Evolutionary conservation across 2,329 filamentous ascomycete species (phyloP).

Genomic region (Cytospora chrysosperma): DNA sequence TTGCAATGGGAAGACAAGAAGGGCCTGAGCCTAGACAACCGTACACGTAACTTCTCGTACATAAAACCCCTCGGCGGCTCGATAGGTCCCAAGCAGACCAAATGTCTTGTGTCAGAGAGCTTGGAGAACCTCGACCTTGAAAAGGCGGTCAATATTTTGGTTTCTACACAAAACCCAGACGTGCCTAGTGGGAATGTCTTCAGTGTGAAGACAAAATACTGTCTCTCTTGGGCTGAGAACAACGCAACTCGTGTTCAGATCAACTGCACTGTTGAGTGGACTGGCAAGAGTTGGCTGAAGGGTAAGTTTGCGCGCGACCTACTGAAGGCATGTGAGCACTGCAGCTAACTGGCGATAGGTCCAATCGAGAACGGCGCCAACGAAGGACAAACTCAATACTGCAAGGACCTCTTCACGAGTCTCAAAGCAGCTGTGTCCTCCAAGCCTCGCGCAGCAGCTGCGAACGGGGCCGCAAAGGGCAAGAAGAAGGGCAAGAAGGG

Average conservation of each 20-base stretch:
- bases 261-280: conserved; percentile 93
- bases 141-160: conserved; percentile 78
- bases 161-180: conserved; percentile 86
- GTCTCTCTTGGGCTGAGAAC: conserved; percentile 85
- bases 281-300: conserved; percentile 96
- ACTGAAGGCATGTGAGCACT: conserved; percentile 8
- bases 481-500: conserved; percentile 63
- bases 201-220: conserved; percentile 88
- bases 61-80: conserved; percentile 84
- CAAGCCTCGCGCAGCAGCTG: conserved; percentile 53
- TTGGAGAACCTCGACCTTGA: conserved; percentile 86
- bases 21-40: conserved; percentile 72
- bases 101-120: conserved; percentile 83
- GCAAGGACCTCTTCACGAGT: conserved; percentile 73
- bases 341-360: conserved; percentile 48
- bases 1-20: conserved; percentile 82
- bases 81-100: conserved; percentile 91
- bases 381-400: conserved; percentile 82
- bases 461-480: conserved; percentile 50
- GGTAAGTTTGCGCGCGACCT: conserved; percentile 50
- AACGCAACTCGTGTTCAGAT: conserved; percentile 83
- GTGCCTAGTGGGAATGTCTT: conserved; percentile 94
- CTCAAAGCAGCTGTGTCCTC: conserved; percentile 72
- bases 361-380: conserved; percentile 95
- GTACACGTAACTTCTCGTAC: conserved; percentile 74